Conservation (phyloP, 1,139 yeast genomes). For the Nadsonia starkeyi-henricii region DNA sequence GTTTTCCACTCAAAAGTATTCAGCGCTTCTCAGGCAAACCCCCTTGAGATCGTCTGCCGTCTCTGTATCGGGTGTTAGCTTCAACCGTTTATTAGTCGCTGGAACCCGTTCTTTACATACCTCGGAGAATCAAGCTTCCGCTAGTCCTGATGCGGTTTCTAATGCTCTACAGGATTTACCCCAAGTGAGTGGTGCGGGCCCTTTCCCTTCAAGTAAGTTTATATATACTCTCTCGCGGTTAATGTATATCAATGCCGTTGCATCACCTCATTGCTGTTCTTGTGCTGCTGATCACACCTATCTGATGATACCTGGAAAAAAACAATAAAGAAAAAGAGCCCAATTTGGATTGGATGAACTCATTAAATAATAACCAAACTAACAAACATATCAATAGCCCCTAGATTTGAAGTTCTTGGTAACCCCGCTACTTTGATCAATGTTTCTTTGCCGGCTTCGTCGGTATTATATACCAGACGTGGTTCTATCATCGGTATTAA, state of each 20-base stretch:
- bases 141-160: conserved; percentile 7
- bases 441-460: conserved; percentile 36
- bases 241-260: too few relatives aligned
- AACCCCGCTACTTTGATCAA: conserved; percentile 31
- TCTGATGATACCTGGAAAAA: too few relatives aligned
- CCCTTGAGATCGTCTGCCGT: background rate
- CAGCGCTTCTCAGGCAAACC: background rate
- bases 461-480: conserved; percentile 31
- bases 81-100: background rate
- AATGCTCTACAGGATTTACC: conserved; percentile 13
- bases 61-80: background rate
- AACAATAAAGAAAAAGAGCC: too few relatives aligned
- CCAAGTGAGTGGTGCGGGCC: conserved; percentile 16
- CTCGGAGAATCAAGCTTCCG: background rate
- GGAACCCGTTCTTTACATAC: background rate
- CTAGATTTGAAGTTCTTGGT: conserved; percentile 33
- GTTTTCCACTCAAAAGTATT: background rate
- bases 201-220: conserved; percentile 12
- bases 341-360: too few relatives aligned
- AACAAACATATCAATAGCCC: conserved; percentile 15
- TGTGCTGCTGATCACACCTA: too few relatives aligned
- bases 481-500: conserved; percentile 34
- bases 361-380: too few relatives aligned
- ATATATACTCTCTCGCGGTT: too few relatives aligned
- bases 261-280: too few relatives aligned